Percentiles rank a stretch among this genome's conserved stretches.
Conservation (phyloP, 1,139 yeast species). For the Yamadazyma membranifaciens region DNA sequence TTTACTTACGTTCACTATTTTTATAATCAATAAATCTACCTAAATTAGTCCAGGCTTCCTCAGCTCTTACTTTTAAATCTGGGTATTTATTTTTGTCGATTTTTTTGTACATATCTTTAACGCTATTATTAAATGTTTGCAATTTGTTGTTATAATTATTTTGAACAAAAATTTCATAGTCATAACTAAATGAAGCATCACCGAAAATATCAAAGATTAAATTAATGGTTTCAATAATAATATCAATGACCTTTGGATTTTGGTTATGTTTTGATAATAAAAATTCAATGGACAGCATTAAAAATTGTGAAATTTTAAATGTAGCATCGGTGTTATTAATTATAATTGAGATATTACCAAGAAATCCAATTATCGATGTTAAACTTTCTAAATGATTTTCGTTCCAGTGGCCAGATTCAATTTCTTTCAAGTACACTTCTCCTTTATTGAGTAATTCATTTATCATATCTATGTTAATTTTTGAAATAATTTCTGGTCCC, state of each 20-base stretch:
- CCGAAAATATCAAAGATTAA: constrained; percentile 75
- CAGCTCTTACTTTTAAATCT: constrained; percentile 60
- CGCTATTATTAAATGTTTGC: constrained; percentile 41
- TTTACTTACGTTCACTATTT: constrained; percentile 17
- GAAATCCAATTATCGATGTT: constrained; percentile 46
- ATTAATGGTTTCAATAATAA: constrained; percentile 62
- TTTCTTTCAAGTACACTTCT: constrained; percentile 7
- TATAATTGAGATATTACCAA: constrained; percentile 53
- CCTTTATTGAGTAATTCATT: constrained; percentile 23
- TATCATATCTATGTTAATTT: constrained; percentile 26
- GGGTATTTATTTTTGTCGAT: constrained; percentile 67
- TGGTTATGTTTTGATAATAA: constrained; percentile 16
- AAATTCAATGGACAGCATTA: constrained; percentile 30
- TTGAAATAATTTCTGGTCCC: constrained; percentile 30
- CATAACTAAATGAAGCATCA: constrained; percentile 69
- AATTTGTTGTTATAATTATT: constrained; percentile 49
- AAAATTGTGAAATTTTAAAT: constrained; percentile 43
- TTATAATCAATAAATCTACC: constrained; percentile 80
- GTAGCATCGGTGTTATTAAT: constrained; percentile 49
- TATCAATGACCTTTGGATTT: constrained; percentile 26
- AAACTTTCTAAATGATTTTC: constrained; percentile 23
- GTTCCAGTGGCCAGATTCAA: constrained; percentile 12
- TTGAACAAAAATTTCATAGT: constrained; percentile 62
- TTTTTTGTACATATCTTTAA: constrained; percentile 54
- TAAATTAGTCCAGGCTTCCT: constrained; percentile 66